phyloP scores from a whole-genome alignment of 2,329 filamentous ascomycete species.

The Albifimbria verrucaria region DNA sequence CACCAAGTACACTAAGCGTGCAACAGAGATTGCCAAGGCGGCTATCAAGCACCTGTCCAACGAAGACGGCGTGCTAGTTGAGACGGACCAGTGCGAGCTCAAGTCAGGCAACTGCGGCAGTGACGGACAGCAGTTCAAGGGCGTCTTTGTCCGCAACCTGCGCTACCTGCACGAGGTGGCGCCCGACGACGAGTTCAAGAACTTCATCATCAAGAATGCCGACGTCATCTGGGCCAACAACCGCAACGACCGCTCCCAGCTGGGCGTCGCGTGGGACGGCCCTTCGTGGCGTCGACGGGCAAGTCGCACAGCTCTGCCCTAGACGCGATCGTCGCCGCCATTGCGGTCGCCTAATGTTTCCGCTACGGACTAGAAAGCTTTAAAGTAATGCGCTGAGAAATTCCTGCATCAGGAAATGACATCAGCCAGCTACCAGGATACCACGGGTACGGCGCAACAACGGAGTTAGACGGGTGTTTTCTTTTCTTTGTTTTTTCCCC shows the following conservation, averaged over 20 bases:
- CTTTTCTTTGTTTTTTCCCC: no score
- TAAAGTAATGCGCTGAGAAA: no score
- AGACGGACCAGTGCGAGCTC: constrained; percentile 32
- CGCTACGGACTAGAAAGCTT: no score
- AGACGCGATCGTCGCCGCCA: constrained; percentile 64
- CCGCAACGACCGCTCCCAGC: constrained; percentile 43
- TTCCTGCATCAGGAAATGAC: no score
- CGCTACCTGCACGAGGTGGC: constrained; percentile 51
- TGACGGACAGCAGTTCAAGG: constrained; percentile 67
- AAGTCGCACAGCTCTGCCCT: constrained; percentile 63
- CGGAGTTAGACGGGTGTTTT: no score
- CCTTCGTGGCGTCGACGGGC: constrained; percentile 48
- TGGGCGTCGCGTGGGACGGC: constrained; percentile 65
- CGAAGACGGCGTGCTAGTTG: constrained; percentile 41
- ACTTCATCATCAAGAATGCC: constrained; percentile 60
- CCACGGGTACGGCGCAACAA: no score
- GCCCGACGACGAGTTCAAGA: constrained; percentile 45
- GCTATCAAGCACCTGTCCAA: constrained; percentile 45
- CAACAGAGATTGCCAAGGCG: constrained; percentile 38
- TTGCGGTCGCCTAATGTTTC: constrained; percentile 30
- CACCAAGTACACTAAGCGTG: constrained; percentile 3
- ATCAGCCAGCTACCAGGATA: no score
- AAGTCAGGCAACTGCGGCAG: constrained; percentile 33
- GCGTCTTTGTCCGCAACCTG: constrained; percentile 65
- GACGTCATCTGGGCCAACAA: constrained; percentile 62